Evolutionary conservation across 1,139 yeast genomes (phyloP).

Genomic region (Yamadazyma dushanensis): DNA sequence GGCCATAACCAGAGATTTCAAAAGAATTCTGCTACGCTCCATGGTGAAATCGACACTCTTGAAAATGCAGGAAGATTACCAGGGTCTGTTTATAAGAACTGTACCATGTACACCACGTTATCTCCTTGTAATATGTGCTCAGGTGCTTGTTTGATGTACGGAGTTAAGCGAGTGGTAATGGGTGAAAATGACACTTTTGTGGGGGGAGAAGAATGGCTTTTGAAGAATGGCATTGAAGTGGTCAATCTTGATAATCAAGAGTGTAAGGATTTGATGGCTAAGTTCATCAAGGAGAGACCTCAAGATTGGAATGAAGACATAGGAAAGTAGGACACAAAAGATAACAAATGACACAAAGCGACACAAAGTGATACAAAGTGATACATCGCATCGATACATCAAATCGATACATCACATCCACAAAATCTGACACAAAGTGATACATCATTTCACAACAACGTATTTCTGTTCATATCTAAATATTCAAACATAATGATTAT

Average conservation of each 20-base stretch:
- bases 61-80: slow-evolving; percentile 87
- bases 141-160: slow-evolving; percentile 88
- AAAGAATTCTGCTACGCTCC: slow-evolving; percentile 74
- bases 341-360: too few relatives aligned
- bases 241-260: slow-evolving; percentile 63
- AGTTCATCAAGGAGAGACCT: slow-evolving; percentile 77
- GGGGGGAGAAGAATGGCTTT: slow-evolving; percentile 76
- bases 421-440: too few relatives aligned
- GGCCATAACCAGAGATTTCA: slow-evolving; percentile 92
- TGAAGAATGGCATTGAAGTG: slow-evolving; percentile 69
- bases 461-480: too few relatives aligned
- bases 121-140: slow-evolving; percentile 96
- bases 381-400: too few relatives aligned
- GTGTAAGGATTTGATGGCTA: slow-evolving; percentile 72
- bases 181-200: slow-evolving; percentile 82
- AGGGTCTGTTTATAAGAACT: slow-evolving; percentile 64
- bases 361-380: too few relatives aligned
- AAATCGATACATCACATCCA: too few relatives aligned
- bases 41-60: slow-evolving; percentile 86
- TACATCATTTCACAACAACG: too few relatives aligned
- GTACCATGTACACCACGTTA: slow-evolving; percentile 84
- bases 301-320: slow-evolving; percentile 88
- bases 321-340: slow-evolving; percentile 51
- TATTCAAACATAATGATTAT: too few relatives aligned
- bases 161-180: slow-evolving; percentile 78